Conservation (phyloP, 176 grass and related monocot species). For the Oryza brachyantha region DNA sequence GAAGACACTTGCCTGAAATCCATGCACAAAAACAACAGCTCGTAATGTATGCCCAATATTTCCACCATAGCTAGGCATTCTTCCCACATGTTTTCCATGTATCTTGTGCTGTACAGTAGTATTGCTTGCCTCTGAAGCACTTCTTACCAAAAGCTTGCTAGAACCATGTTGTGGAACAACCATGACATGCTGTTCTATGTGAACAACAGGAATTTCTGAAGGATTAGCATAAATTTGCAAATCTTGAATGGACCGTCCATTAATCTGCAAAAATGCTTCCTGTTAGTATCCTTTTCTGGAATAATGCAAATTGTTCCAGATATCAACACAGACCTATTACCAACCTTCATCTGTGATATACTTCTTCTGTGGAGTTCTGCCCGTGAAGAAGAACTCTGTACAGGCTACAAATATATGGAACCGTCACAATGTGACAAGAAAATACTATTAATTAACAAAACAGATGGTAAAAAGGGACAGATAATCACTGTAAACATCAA, state of each 20-base stretch:
- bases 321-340: conserved; percentile 26
- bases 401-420: conserved; percentile 56
- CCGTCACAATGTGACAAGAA: conserved; percentile 22
- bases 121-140: conserved; percentile 31
- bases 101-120: conserved; percentile 31
- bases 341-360: conserved; percentile 91
- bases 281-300: conserved; percentile 19
- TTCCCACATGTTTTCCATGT: conserved; percentile 31
- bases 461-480: neutral
- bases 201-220: conserved; percentile 82
- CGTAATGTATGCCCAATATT: conserved; percentile 47
- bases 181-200: conserved; percentile 87
- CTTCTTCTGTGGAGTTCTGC: conserved; percentile 89
- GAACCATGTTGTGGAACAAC: conserved; percentile 65
- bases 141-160: conserved; percentile 36
- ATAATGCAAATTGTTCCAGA: neutral
- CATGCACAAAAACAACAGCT: conserved; percentile 92
- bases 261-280: conserved; percentile 57
- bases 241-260: conserved; percentile 63
- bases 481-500: conserved; percentile 16
- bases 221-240: conserved; percentile 94
- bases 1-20: conserved; percentile 77
- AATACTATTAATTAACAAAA: neutral
- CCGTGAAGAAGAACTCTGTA: conserved; percentile 59
- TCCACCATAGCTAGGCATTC: conserved; percentile 29